Evolutionary conservation across 352 stramenopile species (phyloP).

Genomic region (Pythium rhizo-oryzae): DNA sequence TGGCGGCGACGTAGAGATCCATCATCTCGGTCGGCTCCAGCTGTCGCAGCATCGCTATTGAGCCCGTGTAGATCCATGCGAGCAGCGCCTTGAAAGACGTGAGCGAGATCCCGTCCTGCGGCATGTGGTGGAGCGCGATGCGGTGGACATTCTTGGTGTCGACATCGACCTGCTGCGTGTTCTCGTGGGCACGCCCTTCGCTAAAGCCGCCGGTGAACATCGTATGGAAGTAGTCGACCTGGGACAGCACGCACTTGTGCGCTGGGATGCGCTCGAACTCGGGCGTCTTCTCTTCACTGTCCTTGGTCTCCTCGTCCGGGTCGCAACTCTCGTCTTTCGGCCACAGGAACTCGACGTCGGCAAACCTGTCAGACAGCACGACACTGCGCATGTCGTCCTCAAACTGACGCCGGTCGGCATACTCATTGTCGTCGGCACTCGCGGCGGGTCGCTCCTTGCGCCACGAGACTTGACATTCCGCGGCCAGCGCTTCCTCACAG

Average conservation of each 20-base stretch:
- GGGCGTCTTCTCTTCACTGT: slow-evolving; percentile 1
- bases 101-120: slow-evolving; percentile 67
- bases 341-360: slow-evolving; percentile 84
- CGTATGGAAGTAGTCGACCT: slow-evolving; percentile 82
- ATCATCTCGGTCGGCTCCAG: slow-evolving; percentile 67
- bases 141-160: slow-evolving; percentile 35
- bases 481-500: slow-evolving; percentile 49
- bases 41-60: slow-evolving; percentile 42
- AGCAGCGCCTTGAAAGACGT: slow-evolving; percentile 62
- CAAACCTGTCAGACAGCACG: slow-evolving; percentile 43
- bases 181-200: slow-evolving; percentile 42
- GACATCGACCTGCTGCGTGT: background rate
- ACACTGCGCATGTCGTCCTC: slow-evolving; percentile 57
- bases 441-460: slow-evolving; percentile 34
- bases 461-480: slow-evolving; percentile 61
- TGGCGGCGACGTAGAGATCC: slow-evolving; percentile 71
- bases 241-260: slow-evolving; percentile 72
- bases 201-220: slow-evolving; percentile 86
- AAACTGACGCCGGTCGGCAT: slow-evolving; percentile 44
- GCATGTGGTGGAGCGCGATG: slow-evolving; percentile 74
- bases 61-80: slow-evolving; percentile 77
- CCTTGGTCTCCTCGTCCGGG: slow-evolving; percentile 28
- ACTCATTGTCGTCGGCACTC: slow-evolving; percentile 22
- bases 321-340: slow-evolving; percentile 28
- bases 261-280: slow-evolving; percentile 48